Conservation (phyloP, 169 alveolate genomes). For the Plasmodium relictum region DNA sequence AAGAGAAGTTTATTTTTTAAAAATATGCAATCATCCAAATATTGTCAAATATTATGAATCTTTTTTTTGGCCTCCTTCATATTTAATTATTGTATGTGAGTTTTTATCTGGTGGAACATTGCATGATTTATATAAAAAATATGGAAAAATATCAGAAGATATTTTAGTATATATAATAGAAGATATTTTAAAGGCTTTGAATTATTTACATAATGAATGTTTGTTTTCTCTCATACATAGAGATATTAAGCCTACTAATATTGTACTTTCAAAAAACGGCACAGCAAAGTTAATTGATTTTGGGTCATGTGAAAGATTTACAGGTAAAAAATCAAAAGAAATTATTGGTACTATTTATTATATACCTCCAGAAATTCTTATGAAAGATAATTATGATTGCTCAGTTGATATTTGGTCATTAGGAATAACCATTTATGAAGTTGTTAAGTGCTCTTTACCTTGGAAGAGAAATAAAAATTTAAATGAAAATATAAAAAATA, state of each 20-base stretch:
- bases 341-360: slow-evolving; percentile 80
- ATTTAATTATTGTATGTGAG: slow-evolving; percentile 77
- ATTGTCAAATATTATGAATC: slow-evolving; percentile 77
- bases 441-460: slow-evolving; percentile 47
- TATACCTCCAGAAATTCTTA: slow-evolving; percentile 94
- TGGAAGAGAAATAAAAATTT: slow-evolving; percentile 52
- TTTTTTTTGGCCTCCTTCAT: slow-evolving; percentile 74
- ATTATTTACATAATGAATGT: slow-evolving; percentile 68
- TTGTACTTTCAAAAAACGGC: slow-evolving; percentile 62
- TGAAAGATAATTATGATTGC: slow-evolving; percentile 90
- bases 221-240: slow-evolving; percentile 27
- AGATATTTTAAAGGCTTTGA: slow-evolving; percentile 42
- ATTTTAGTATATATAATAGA: slow-evolving; percentile 56
- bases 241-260: slow-evolving; percentile 60
- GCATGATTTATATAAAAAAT: slow-evolving; percentile 52
- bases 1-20: slow-evolving; percentile 74
- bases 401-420: slow-evolving; percentile 95
- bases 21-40: slow-evolving; percentile 73
- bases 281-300: slow-evolving; percentile 75
- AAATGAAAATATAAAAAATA: slow-evolving; percentile 21
- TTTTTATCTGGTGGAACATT: slow-evolving; percentile 57
- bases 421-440: slow-evolving; percentile 94
- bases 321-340: slow-evolving; percentile 30
- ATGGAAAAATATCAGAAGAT: slow-evolving; percentile 66
- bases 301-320: slow-evolving; percentile 72